Evolutionary conservation across 495 filamentous ascomycete genomes (phyloP), one percentile per base, ranked within the genome.

Genomic region (Trichoderma reesei): DNA sequence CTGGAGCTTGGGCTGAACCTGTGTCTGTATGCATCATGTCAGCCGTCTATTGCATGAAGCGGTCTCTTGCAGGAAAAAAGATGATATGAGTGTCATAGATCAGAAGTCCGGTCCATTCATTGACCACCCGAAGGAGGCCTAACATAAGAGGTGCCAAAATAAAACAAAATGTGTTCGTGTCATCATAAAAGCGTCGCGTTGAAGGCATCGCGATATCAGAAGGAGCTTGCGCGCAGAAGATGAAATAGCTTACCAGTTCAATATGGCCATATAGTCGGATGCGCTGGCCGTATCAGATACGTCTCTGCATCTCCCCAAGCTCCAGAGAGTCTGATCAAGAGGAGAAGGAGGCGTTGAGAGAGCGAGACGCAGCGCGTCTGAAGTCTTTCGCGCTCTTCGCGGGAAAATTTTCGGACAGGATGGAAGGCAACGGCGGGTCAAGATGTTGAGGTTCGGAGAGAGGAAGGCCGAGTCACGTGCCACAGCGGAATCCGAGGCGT

Each of bases 121-220:
- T 67, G 80, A 72, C 73, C 63, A 69, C 69, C 72, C 41, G 41
- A 65, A 70, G 75, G 72, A 71, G 69, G 72, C 70, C 76, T 85
- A 79, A 83, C 79, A 83, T 83, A 83, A 85, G 83, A 85, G 83
- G 83, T 85, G 80, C 82, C 83, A 85, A 81, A 85, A 83, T 75
- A 73, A 71, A 70, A 71, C 63, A 63, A 71, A 26, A 71, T 68
- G 68, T 72, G 67, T 66, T 26, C 69, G 66, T 75, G 73, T 84
- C 80, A 84, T 85, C 80, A 83, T 73, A 65, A 63, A 59, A 62
- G 16, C 10, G 26, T 7, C 10, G 51, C 11, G 9, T 33, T 56
- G 44, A 39, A 39, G 1, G 38, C 38, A 39, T 46, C n/a, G n/a
- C 11, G 42, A 14, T 5, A 46, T 46, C 16, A 7, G 26, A 5